Evolutionary conservation across 345 rosid species (phyloP), one percentile per base, ranked within the genome.

Genomic region (Aquilaria malaccensis): DNA sequence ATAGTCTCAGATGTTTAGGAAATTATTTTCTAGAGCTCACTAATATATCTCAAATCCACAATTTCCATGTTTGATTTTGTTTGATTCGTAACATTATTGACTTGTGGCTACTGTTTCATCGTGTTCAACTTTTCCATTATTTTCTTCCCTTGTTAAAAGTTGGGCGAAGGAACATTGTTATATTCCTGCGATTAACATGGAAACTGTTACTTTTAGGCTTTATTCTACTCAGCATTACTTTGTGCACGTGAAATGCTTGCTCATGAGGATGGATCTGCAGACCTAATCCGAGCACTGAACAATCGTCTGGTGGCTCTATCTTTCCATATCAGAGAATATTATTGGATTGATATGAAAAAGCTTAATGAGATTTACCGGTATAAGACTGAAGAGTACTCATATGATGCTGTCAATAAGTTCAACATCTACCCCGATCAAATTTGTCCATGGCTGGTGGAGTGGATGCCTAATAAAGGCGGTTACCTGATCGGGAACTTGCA

Each of bases 371-470:
- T 86, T 14, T 86, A 84, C 71, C 86, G 89, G 7, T 86, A 84
- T 62, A 86, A 82, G 62, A 84, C 94, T 12, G 98, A 93, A 69
- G 98, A 93, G 65, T 93, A 93, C 82, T 93, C 98, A 31, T 89
- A 73, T 58, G 95, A 87, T 56, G 98, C 97, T 0, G 89, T 87
- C 10, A 93, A 93, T 69, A 93, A 89, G 83, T 93, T 93, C 77
- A 93, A 93, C 76, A 93, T 93, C 22, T 93, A 93, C 69, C 98
- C 98, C 1, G 95, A 92, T 41, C 96, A 92, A 72, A 84, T 92
- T 69, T 73, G 95, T 74, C 80, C 89, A 3, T 92, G 98, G 96
- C 65, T 92, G 65, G 89, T 83, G 56, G 98, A 89, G 62, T 89
- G 96, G 98, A 87, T 92, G 66, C 96, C 95, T 22, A 83, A 87